Evolutionary conservation across 805 yeast species (phyloP), one percentile per base, ranked within the genome.

Genomic region (Saccharomycopsis sp.): DNA sequence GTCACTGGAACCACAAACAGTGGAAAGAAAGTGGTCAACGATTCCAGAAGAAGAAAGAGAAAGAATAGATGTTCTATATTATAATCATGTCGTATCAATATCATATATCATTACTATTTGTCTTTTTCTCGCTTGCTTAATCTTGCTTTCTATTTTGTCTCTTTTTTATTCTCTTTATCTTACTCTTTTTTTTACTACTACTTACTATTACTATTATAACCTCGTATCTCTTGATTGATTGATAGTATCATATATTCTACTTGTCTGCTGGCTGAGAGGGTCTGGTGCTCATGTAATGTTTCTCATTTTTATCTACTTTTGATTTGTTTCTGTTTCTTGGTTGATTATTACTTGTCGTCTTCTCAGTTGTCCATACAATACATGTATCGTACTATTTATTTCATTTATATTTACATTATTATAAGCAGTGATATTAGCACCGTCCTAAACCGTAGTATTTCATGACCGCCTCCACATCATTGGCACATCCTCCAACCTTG

Each of bases 361-460:
- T 15, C 15, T 38, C 42, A 12, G 15, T 38, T 38, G 9, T 38
- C 42, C 15, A 38, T 38, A n/a, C n/a, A n/a, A n/a, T n/a, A n/a
- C n/a, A n/a, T n/a, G n/a, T n/a, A n/a, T 38, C 15, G 9, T 15
- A 38, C 15, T 38, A 12, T n/a, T n/a, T n/a, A n/a, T n/a, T n/a
- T n/a, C n/a, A n/a, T n/a, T n/a, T n/a, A n/a, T n/a, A n/a, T n/a
- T n/a, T n/a, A n/a, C n/a, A n/a, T n/a, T n/a, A n/a, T n/a, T n/a
- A n/a, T n/a, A n/a, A n/a, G n/a, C n/a, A n/a, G n/a, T n/a, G n/a
- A n/a, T n/a, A n/a, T n/a, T n/a, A n/a, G n/a, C n/a, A 14, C n/a
- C n/a, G n/a, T 1, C 96, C 96, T 61, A 92, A 75, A 0, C 97
- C 97, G 67, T 85, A 89, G 58, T 80, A 77, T 58, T 76, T 77